Evolutionary conservation across 345 rosid genomes (phyloP).

Genomic region (Hibiscus mutabilis): DNA sequence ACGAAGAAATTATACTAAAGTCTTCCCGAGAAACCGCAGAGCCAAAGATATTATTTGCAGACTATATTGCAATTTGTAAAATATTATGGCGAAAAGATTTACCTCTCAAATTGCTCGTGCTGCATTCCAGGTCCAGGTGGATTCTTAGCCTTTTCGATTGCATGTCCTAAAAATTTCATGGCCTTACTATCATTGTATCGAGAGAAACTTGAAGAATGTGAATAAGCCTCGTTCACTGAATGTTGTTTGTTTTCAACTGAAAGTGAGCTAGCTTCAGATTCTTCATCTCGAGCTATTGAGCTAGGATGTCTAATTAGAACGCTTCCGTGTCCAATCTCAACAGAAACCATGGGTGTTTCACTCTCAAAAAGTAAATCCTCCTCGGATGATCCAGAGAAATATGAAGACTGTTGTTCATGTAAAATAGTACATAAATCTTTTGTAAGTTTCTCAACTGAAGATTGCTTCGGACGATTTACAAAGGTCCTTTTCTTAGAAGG

Average conservation of each 20-base stretch:
- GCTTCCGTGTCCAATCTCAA: slow-evolving; percentile 95
- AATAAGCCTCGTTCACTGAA: slow-evolving; percentile 51
- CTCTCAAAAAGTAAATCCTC: slow-evolving; percentile 92
- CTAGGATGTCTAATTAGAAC: slow-evolving; percentile 80
- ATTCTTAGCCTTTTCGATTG: slow-evolving; percentile 8
- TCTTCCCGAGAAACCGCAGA: neutral
- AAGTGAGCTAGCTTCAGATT: slow-evolving; percentile 95
- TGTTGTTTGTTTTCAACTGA: slow-evolving; percentile 69
- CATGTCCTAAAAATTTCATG: slow-evolving; percentile 23
- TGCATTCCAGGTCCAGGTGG: slow-evolving; percentile 40
- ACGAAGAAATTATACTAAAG: neutral
- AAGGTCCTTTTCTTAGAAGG: slow-evolving; percentile 92
- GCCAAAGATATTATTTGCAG: neutral
- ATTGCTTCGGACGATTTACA: slow-evolving; percentile 70
- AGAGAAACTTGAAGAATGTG: slow-evolving; percentile 40
- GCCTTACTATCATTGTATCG: slow-evolving; percentile 32
- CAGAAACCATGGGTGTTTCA: slow-evolving; percentile 90
- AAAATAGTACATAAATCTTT: slow-evolving; percentile 72
- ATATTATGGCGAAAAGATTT: neutral
- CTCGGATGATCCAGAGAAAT: slow-evolving; percentile 79
- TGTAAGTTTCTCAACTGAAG: slow-evolving; percentile 89
- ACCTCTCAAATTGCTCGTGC: slow-evolving; percentile 66
- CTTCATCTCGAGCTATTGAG: slow-evolving; percentile 83
- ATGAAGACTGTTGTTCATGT: slow-evolving; percentile 92
- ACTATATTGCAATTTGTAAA: neutral